Conservation (phyloP, 352 stramenopile species). For the Globisporangium perplexum region DNA sequence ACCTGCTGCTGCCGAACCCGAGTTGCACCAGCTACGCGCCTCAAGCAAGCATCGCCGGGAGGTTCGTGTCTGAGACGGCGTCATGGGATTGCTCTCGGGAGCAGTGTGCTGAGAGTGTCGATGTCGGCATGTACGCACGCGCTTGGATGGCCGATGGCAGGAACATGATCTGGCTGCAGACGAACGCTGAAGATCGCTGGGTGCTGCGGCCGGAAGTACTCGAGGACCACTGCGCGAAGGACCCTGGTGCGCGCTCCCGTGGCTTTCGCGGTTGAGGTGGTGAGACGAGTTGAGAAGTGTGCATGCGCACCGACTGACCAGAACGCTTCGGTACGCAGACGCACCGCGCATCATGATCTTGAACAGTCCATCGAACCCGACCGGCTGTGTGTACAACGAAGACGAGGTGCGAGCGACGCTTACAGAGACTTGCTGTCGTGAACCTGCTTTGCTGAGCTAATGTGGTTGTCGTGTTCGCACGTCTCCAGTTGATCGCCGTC, state of each 20-base stretch:
- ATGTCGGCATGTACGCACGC: conserved; percentile 3
- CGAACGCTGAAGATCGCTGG: conserved; percentile 72
- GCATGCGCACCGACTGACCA: background rate
- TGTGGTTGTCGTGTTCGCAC: background rate
- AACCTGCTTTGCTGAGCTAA: background rate
- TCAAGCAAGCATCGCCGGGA: conserved; percentile 79
- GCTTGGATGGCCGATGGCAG: conserved; percentile 18
- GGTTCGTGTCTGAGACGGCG: conserved; percentile 24
- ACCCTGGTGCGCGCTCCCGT: conserved; percentile 62
- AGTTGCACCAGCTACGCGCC: conserved; percentile 85
- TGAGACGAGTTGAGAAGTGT: background rate
- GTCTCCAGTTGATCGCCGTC: conserved; percentile 31
- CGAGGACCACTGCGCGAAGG: conserved; percentile 70
- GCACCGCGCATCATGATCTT: conserved; percentile 81
- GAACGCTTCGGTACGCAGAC: conserved; percentile 20
- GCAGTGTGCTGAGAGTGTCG: background rate
- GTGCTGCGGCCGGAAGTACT: conserved; percentile 75
- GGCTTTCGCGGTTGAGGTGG: background rate
- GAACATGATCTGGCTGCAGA: conserved; percentile 87
- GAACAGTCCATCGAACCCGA: conserved; percentile 85
- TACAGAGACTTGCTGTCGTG: background rate
- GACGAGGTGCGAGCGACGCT: conserved; percentile 37
- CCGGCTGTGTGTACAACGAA: conserved; percentile 74
- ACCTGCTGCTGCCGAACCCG: conserved; percentile 77
- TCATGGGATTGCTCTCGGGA: background rate